Evolutionary conservation across 768 basidiomycete species (phyloP).

Genomic region (Amanita inopinata): DNA sequence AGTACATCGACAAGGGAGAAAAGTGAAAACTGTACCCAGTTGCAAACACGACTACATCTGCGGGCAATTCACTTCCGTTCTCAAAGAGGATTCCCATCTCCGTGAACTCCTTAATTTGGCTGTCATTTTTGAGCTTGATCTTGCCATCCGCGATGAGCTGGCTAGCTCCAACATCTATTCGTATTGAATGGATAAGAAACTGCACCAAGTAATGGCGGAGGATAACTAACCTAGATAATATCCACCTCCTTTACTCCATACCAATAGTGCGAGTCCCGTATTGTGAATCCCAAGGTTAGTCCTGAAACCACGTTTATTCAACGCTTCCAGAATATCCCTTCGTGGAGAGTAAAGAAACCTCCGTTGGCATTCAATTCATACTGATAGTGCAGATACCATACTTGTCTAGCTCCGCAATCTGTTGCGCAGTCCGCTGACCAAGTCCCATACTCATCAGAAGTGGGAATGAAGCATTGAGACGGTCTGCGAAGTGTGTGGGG

Average conservation of each 20-base stretch:
- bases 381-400: conserved; percentile 12
- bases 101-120: conserved; percentile 35
- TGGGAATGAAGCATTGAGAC: conserved; percentile 38
- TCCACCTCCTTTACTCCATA: conserved; percentile 32
- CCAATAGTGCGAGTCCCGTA: conserved; percentile 30
- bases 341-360: no score
- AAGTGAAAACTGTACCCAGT: conserved; percentile 34
- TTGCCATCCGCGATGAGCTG: conserved; percentile 56
- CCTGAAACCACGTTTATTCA: conserved; percentile 39
- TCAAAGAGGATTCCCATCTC: conserved; percentile 36
- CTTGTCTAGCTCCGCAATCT: conserved; percentile 28
- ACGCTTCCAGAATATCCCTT: conserved; percentile 36
- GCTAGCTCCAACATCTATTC: conserved; percentile 45
- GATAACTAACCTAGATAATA: conserved; percentile 41
- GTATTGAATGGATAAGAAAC: background rate
- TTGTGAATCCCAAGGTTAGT: conserved; percentile 31
- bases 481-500: conserved; percentile 40
- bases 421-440: conserved; percentile 13
- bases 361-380: background rate
- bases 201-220: background rate
- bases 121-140: conserved; percentile 63
- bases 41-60: conserved; percentile 50
- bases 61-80: conserved; percentile 34
- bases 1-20: background rate
- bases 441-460: conserved; percentile 19